A percentile compares a stretch with the other conserved stretches of the same genome.
Conservation (phyloP, 2,329 filamentous ascomycete species). For the Chaetomiaceae sp. region DNA sequence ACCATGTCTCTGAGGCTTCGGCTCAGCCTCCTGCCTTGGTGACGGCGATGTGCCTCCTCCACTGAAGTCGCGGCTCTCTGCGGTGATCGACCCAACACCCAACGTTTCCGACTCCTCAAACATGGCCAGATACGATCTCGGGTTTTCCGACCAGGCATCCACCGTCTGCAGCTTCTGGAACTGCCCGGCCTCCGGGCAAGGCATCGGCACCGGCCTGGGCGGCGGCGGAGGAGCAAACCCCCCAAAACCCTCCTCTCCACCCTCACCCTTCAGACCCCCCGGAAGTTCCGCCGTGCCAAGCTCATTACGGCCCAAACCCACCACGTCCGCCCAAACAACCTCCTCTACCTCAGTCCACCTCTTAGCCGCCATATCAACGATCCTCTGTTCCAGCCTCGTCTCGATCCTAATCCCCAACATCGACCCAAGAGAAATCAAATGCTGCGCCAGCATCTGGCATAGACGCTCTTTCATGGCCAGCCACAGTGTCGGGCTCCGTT, state of each 20-base stretch:
- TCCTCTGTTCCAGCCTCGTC: slow-evolving; percentile 28
- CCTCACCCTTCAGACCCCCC: neutral
- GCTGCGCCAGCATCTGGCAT: slow-evolving; percentile 32
- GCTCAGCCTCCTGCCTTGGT: neutral
- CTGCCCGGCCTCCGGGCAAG: slow-evolving; percentile 18
- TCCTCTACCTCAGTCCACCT: slow-evolving; percentile 32
- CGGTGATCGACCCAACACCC: neutral
- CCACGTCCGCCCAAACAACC: slow-evolving; percentile 27
- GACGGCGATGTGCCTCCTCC: no score
- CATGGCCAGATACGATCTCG: slow-evolving; percentile 28
- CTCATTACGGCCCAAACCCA: neutral
- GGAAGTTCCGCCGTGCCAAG: neutral
- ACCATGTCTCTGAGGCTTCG: neutral
- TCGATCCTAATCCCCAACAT: slow-evolving; percentile 31
- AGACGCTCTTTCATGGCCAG: slow-evolving; percentile 33
- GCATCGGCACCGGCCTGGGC: slow-evolving; percentile 21
- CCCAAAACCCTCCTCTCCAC: neutral
- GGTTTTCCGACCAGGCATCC: slow-evolving; percentile 25
- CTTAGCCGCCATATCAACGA: slow-evolving; percentile 29
- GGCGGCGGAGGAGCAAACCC: neutral
- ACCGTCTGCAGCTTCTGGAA: slow-evolving; percentile 18
- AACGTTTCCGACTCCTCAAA: slow-evolving; percentile 16
- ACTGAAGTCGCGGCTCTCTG: no score
- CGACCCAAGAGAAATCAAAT: slow-evolving; percentile 30
- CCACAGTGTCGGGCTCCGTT: slow-evolving; percentile 32